Evolutionary conservation across 352 stramenopile genomes (phyloP), one percentile per base, ranked within the genome.

Genomic region (Plasmopara viticola): DNA sequence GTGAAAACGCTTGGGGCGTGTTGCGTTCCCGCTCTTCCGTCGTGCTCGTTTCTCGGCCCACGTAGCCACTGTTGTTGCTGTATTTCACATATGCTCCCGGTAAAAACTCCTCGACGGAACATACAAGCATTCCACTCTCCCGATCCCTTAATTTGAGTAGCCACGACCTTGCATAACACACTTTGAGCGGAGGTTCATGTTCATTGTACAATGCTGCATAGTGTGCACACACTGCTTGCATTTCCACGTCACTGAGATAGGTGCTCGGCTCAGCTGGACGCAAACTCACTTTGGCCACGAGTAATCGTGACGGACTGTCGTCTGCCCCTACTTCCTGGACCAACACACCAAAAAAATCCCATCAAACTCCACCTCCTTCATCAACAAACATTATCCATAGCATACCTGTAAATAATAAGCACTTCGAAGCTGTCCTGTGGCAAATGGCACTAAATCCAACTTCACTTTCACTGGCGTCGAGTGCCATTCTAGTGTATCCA

Each of bases 161-260:
- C 82, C 82, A 92, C 9, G 78, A 90, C 18, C 74, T 72, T 14
- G 82, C 82, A 51, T 92, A 92, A 31, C 82, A 83, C n/a, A 92
- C 82, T 51, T 86, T 86, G 12, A 90, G 51, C 8, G 82, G 82
- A 12, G 82, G 82, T 48, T 90, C 77, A 49, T 92, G 82, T 25
- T 92, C 79, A 41, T 95, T 93, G 62, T 93, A 95, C 15, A 95
- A 60, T 43, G 78, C 72, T 2, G 83, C 84, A 53, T 95, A 95
- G 55, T 93, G 80, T 4, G 80, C 81, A 58, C 84, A 95, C 9
- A 91, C 79, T 6, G 84, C 82, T 60, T 95, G 84, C 84, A 93
- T 93, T 63, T 95, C 84, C 17, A 95, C 84, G 37, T 95, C 84
- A 56, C 82, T 88, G 43, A 90, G 61, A 50, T 92, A 92, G 0